phyloP scores from a whole-genome alignment of 2,329 filamentous ascomycete genomes.

The Aspergillus sojae region DNA sequence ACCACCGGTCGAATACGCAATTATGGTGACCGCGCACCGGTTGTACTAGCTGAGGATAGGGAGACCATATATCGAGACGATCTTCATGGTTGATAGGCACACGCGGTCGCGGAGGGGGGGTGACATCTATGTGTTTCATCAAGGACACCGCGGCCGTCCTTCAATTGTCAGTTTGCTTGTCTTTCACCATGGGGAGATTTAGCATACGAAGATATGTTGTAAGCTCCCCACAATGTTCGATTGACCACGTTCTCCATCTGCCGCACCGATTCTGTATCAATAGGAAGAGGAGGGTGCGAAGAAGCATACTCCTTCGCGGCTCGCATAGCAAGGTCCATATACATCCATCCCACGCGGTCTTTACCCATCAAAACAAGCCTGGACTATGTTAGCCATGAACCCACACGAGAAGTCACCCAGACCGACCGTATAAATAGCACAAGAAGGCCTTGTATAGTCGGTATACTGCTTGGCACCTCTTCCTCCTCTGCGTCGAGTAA shows the following conservation, averaged over 20 bases:
- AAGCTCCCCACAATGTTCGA: constrained; percentile 25
- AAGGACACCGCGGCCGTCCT: constrained; percentile 23
- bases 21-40: constrained; percentile 22
- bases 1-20: constrained; percentile 30
- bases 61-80: constrained; percentile 23
- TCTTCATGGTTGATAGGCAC: constrained; percentile 18
- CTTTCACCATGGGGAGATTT: background rate
- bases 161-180: background rate
- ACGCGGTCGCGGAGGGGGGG: constrained; percentile 17
- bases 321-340: constrained; percentile 26
- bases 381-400: background rate
- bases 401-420: background rate
- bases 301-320: constrained; percentile 25
- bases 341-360: constrained; percentile 33
- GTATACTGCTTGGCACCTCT: constrained; percentile 25
- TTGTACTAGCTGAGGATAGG: constrained; percentile 26
- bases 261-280: constrained; percentile 10
- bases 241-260: constrained; percentile 19
- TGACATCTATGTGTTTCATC: constrained; percentile 24
- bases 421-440: constrained; percentile 28
- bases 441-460: constrained; percentile 31
- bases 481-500: constrained; percentile 29
- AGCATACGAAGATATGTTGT: constrained; percentile 20
- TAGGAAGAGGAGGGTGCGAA: constrained; percentile 17
- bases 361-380: constrained; percentile 33